These are phyloP conservation scores for Penicillium sp. DNA, from an alignment of 2,329 filamentous ascomycete species.

Conservation along the genomic window DNA sequence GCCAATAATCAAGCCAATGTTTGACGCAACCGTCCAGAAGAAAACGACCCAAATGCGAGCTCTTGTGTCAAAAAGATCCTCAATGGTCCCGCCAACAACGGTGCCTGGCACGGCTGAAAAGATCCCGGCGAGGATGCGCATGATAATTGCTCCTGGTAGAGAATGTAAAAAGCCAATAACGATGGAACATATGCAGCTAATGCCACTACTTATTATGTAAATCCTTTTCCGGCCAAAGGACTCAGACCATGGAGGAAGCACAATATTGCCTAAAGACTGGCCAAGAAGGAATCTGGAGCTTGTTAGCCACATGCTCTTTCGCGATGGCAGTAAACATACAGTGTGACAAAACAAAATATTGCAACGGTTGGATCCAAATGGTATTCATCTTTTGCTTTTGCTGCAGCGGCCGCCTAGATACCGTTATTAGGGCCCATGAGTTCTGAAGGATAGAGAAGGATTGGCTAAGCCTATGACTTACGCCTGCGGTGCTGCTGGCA, in stretches of 20 bases:
- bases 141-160: conserved; percentile 40
- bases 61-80: conserved; percentile 49
- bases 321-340: conserved; percentile 9
- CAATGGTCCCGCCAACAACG: conserved; percentile 48
- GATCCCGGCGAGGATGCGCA: conserved; percentile 47
- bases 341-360: conserved; percentile 34
- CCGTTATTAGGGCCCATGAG: too few relatives aligned
- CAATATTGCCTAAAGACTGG: conserved; percentile 33
- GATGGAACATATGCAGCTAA: conserved; percentile 35
- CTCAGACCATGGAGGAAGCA: conserved; percentile 41
- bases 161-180: conserved; percentile 41
- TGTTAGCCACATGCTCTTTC: neutral
- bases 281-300: conserved; percentile 34
- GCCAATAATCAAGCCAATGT: conserved; percentile 43
- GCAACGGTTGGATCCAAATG: conserved; percentile 24
- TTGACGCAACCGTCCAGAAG: conserved; percentile 43
- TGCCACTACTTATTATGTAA: conserved; percentile 32
- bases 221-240: conserved; percentile 40
- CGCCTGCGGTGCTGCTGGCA: conserved; percentile 37
- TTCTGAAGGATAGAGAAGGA: neutral
- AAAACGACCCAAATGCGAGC: conserved; percentile 48
- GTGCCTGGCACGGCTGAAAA: conserved; percentile 50
- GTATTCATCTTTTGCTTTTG: conserved; percentile 28
- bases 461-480: conserved; percentile 16
- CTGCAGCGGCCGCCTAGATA: conserved; percentile 31